Conservation (phyloP, 2,329 filamentous ascomycete genomes). For the Aspergillus hortae region DNA sequence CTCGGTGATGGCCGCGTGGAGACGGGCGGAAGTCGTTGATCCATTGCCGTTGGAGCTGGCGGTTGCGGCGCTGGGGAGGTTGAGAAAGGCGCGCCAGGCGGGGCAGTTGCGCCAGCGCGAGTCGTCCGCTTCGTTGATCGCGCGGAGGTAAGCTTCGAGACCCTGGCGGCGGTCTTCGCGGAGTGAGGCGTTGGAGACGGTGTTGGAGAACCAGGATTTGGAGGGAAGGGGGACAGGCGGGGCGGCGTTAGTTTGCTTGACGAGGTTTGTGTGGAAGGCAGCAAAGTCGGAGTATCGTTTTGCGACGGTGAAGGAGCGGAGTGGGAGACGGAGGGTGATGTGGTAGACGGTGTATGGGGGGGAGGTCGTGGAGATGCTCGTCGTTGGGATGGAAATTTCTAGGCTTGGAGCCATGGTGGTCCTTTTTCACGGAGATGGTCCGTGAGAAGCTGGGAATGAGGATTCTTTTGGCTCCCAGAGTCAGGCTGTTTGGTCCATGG, state of each 20-base stretch:
- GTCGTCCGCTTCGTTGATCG: conserved; percentile 56
- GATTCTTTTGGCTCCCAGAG: not conserved
- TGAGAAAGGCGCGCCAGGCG: conserved; percentile 58
- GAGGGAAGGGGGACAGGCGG: conserved; percentile 55
- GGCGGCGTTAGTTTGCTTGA: conserved; percentile 46
- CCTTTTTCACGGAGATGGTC: not conserved
- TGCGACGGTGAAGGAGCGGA: conserved; percentile 55
- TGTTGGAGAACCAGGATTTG: conserved; percentile 60
- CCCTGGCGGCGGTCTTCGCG: conserved; percentile 56
- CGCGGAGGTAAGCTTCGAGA: conserved; percentile 57
- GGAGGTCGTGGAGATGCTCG: conserved; percentile 42
- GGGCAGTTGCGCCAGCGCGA: conserved; percentile 55
- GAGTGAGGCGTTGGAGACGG: conserved; percentile 53
- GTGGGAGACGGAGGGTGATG: conserved; percentile 58
- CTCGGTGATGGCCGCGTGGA: conserved; percentile 43
- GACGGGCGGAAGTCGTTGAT: conserved; percentile 31
- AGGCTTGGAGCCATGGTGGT: conserved; percentile 39
- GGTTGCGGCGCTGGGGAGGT: conserved; percentile 46
- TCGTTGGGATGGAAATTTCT: conserved; percentile 50
- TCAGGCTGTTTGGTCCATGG: not conserved
- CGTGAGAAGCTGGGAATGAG: too few relatives aligned
- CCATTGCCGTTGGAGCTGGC: conserved; percentile 23
- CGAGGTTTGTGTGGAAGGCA: conserved; percentile 51
- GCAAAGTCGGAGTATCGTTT: conserved; percentile 66
- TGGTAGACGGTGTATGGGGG: conserved; percentile 61